Evolutionary conservation across 2,329 filamentous ascomycete genomes (phyloP), one percentile per base, ranked within the genome.

Genomic region (Lachnellula willkommii): DNA sequence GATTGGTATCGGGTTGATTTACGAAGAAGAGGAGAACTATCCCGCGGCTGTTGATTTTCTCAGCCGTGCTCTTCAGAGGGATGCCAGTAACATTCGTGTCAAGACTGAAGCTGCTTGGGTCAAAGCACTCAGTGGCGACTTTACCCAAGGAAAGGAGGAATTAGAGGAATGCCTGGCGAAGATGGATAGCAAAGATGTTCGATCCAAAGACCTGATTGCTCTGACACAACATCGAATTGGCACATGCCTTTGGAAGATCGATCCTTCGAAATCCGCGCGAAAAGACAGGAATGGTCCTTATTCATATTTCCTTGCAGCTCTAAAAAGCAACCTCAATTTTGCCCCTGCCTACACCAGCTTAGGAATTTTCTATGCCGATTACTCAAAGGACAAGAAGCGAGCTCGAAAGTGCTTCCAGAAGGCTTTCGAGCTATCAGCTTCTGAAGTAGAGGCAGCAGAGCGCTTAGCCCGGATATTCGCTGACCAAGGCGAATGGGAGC

Each of bases 391-490:
- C 71, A 90, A 85, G 71, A 88, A 86, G 66, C 80, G 95, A 67
- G 90, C 93, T 8, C 82, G 89, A n/a, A 86, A 89, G 60, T 97
- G 93, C 69, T 97, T 97, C 66, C 90, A 96, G 66, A 96, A 97
- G 70, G 94, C 94, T 0, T 89, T 99, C 50, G 94, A 99, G 70
- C 75, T 99, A 3, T 99, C 94, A 0, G 76, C 90, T 0, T 86
- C 89, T 0, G 94, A 99, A 69, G 82, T 96, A 1, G 79, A 87
- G 63, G 90, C 94, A 37, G 94, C 94, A 0, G 90, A 97, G 71
- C 83, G 90, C 28, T 80, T 99, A 15, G 92, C 94, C 1, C 82
- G 83, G 57, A 85, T 85, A 0, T 99, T 96, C 70, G 93, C 95
- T 0, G 85, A 95, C 53, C 86, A 91, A 62, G 85, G 89, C 39